Base-by-base conservation (phyloP, 805 yeast genomes). In the Cyberlindnera lachancei region DNA sequence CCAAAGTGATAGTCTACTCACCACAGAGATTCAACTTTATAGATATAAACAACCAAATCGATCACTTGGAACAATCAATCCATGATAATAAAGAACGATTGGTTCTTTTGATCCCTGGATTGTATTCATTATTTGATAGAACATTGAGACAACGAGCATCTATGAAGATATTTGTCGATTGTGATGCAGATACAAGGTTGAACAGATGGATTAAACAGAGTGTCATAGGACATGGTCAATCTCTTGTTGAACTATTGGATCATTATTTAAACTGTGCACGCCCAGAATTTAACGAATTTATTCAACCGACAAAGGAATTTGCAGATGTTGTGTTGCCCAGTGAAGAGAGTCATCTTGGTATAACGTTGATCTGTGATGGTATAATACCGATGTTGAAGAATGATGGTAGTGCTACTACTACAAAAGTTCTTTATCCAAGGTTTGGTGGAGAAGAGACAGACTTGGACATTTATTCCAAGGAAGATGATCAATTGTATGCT, bases 141-240 rank as follows among this genome's bases (percentile, higher is more conserved):
- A 61, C 61, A 14, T 54, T 88, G 9, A 57, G 82, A 22, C 60
- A 61, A 9, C 39, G 68, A 48, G 77, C 88, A 0, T 64, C 73
- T 1, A 62, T 87, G 42, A 79, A 75, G 48, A 73, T 88, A 3
- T 88, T 79, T 45, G 66, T 88, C 12, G 92, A 84, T 43, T 71
- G 86, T 40, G 96, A 88, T 55, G 75, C 90, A 1, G 97, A 88
- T 54, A 75, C 81, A 5, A 60, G 96, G 34, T 60, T 88, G 25
- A 77, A 85, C n/a, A 70, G 94, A 42, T 75, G 92, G 81, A 79
- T 84, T 29, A 60, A 37, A 9, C 34, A 42, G 10, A 52, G 40
- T 22, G 66, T 59, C 15, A 30, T 56, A 4, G 39, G 39, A 6
- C 27, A 28, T 3, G 40, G 47, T 1, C 25, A 35, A 4, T 45